Base-by-base conservation (phyloP, 768 basidiomycete genomes). In the Phallus indusiatus region DNA sequence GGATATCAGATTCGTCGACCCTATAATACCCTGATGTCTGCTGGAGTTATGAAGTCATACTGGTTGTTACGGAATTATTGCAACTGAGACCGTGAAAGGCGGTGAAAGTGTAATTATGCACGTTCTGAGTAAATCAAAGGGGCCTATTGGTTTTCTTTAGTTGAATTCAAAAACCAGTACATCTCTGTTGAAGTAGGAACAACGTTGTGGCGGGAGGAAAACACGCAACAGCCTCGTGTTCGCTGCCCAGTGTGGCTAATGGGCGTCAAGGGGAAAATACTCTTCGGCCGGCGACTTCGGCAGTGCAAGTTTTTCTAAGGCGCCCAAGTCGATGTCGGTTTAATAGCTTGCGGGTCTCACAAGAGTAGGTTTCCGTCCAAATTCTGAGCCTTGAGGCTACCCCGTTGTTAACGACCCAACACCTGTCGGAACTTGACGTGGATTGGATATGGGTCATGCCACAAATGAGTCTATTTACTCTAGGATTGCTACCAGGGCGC, bases 51-150 rank as follows among this genome's bases (percentile, higher is more conserved):
- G n/a, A n/a, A n/a, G n/a, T n/a, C n/a, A n/a, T n/a, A n/a, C n/a
- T n/a, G n/a, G n/a, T n/a, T n/a, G n/a, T n/a, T n/a, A n/a, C n/a
- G n/a, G n/a, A n/a, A n/a, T n/a, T n/a, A n/a, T n/a, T n/a, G n/a
- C n/a, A n/a, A n/a, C n/a, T n/a, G n/a, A n/a, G n/a, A n/a, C n/a
- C n/a, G n/a, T 58, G 82, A 84, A 66, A 73, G 75, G 33, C 69
- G 62, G 48, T 66, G 60, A 68, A 47, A 50, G 48, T 54, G 60
- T 59, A 36, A 28, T 61, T 48, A 24, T 37, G 56, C 54, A 55
- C 37, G 28, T 18, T 12, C 42, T 42, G n/a, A 5, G 42, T 42
- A 42, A 14, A 5, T 42, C 7, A 28, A 7, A 28, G n/a, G n/a
- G n/a, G n/a, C n/a, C n/a, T n/a, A 28, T 28, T 2, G 4, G 28